Evolutionary conservation across 2,329 filamentous ascomycete genomes (phyloP).

Genomic region (Cladosporium phlei): DNA sequence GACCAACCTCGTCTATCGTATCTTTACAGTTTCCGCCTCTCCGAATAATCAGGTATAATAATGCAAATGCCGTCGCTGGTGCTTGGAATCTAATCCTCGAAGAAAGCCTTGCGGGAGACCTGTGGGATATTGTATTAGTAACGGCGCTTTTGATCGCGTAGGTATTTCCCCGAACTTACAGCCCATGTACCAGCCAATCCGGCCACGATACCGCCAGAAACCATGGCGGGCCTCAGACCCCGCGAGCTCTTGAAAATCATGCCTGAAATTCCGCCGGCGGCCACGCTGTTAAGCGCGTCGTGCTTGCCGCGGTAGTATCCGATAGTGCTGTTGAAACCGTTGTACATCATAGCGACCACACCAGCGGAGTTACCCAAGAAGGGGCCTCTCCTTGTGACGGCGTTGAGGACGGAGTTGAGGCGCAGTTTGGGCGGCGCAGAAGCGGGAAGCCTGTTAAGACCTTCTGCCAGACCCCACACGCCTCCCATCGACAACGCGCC

Average conservation of each 20-base stretch:
- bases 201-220: conserved; percentile 85
- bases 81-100: conserved; percentile 9
- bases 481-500: conserved; percentile 81
- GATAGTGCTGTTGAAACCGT: conserved; percentile 81
- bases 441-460: conserved; percentile 64
- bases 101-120: conserved; percentile 13
- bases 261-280: conserved; percentile 80
- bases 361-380: conserved; percentile 95
- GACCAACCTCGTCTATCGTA: conserved; percentile 13
- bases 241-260: conserved; percentile 96
- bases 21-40: conserved; percentile 8
- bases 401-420: conserved; percentile 91
- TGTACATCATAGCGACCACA: conserved; percentile 94
- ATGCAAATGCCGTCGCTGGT: neutral
- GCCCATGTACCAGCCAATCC: conserved; percentile 83
- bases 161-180: conserved; percentile 54
- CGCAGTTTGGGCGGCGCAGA: conserved; percentile 84
- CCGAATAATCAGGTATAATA: conserved; percentile 1
- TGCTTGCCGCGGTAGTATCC: conserved; percentile 78
- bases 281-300: conserved; percentile 82
- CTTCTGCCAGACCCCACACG: conserved; percentile 87
- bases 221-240: conserved; percentile 85
- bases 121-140: neutral
- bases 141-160: no score
- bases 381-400: conserved; percentile 84